Conservation (phyloP, 768 basidiomycete genomes). For the Austroboletus eburneus region DNA sequence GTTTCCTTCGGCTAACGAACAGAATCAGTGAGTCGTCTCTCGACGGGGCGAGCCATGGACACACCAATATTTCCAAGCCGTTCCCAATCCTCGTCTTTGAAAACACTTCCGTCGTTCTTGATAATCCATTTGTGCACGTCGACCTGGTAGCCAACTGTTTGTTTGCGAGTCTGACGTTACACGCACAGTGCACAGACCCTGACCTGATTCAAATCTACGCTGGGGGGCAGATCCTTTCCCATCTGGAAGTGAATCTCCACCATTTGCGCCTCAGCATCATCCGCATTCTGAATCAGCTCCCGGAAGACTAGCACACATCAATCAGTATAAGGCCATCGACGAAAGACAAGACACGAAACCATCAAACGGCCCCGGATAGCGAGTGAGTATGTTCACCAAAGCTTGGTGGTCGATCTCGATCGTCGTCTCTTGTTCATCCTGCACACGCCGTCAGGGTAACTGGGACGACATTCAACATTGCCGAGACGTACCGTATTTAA, state of each 20-base stretch:
- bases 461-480: too few relatives aligned
- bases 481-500: too few relatives aligned
- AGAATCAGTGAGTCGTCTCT: not conserved
- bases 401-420: not conserved
- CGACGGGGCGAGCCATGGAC: not conserved
- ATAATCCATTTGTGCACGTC: conserved; percentile 13
- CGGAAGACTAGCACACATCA: conserved; percentile 36
- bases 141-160: too few relatives aligned
- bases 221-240: not conserved
- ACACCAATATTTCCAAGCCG: conserved; percentile 15
- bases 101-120: conserved; percentile 6
- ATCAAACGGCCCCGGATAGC: conserved; percentile 6
- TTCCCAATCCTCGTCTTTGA: conserved; percentile 8
- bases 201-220: too few relatives aligned
- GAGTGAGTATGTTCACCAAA: not conserved
- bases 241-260: conserved; percentile 38
- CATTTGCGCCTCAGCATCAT: conserved; percentile 39
- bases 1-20: conserved; percentile 11
- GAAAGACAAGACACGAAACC: not conserved
- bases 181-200: too few relatives aligned
- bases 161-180: too few relatives aligned
- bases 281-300: conserved; percentile 56
- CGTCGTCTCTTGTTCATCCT: too few relatives aligned
- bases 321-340: not conserved
- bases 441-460: too few relatives aligned